A percentile compares a stretch with the other conserved stretches of the same genome.
Evolutionary conservation across 306 rosid species (phyloP).

Genomic region (Senna tora): DNA sequence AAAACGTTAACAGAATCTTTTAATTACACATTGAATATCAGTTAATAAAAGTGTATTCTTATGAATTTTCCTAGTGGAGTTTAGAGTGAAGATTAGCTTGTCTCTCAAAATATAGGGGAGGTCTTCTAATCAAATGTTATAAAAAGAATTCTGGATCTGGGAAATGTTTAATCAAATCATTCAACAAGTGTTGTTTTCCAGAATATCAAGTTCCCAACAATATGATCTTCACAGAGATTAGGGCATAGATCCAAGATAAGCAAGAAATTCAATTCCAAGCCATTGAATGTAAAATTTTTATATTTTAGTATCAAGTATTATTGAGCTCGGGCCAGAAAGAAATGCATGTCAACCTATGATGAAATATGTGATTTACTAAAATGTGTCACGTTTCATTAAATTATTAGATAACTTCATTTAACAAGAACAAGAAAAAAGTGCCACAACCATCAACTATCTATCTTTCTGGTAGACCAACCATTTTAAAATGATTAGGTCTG

Average conservation of each 20-base stretch:
- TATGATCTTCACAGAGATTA: background rate
- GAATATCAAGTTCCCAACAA: background rate
- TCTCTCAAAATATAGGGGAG: background rate
- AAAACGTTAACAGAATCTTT: background rate
- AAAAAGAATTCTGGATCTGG: constrained; percentile 24
- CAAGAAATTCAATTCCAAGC: background rate
- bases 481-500: background rate
- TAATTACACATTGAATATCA: constrained; percentile 3
- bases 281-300: background rate
- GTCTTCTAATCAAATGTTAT: constrained; percentile 17
- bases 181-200: constrained; percentile 11
- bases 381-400: background rate
- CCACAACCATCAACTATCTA: background rate
- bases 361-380: background rate
- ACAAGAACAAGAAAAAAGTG: background rate
- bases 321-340: background rate
- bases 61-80: background rate
- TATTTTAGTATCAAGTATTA: background rate
- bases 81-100: background rate
- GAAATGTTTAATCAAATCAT: constrained; percentile 26
- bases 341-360: background rate
- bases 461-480: background rate
- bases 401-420: background rate
- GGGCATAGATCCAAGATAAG: background rate
- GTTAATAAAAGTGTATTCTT: background rate